Evolutionary conservation across 495 filamentous ascomycete genomes (phyloP).

Genomic region (Peziza echinospora): DNA sequence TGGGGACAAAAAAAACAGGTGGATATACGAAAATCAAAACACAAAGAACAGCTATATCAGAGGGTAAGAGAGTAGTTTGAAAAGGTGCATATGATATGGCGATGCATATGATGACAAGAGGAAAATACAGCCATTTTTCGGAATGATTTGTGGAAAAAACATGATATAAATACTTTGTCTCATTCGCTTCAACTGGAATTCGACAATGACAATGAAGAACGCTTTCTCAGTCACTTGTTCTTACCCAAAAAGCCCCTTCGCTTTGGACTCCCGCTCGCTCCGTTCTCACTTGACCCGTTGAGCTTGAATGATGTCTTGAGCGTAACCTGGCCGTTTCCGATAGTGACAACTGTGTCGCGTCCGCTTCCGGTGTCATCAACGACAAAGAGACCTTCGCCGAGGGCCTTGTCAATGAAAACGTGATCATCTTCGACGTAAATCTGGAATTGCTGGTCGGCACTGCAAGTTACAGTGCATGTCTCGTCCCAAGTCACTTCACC

Average conservation of each 20-base stretch:
- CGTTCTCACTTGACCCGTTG: not conserved
- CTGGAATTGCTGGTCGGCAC: slow-evolving; percentile 69
- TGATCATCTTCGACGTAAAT: slow-evolving; percentile 64
- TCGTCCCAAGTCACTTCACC: slow-evolving; percentile 51
- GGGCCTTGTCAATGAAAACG: slow-evolving; percentile 54
- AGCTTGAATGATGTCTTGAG: slow-evolving; percentile 42
- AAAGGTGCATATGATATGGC: too few species aligned
- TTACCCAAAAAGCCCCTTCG: slow-evolving; percentile 23
- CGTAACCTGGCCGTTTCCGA: slow-evolving; percentile 44
- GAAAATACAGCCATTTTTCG: too few species aligned
- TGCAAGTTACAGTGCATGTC: slow-evolving; percentile 52
- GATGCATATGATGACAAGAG: too few species aligned
- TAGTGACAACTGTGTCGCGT: slow-evolving; percentile 48
- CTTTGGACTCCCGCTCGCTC: slow-evolving; percentile 13
- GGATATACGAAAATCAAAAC: too few species aligned
- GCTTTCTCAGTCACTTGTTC: slow-evolving; percentile 22
- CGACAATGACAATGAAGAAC: too few species aligned
- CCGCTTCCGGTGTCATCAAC: slow-evolving; percentile 59
- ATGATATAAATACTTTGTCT: too few species aligned
- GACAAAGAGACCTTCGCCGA: slow-evolving; percentile 75
- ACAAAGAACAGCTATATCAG: too few species aligned
- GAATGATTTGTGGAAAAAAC: too few species aligned
- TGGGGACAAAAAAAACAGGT: too few species aligned
- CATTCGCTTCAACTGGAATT: too few species aligned
- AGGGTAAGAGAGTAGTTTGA: too few species aligned